Evolutionary conservation across 202 grass and related monocot species (phyloP), one percentile per base, ranked within the genome.

Genomic region (Dendrocalamus latiflorus): DNA sequence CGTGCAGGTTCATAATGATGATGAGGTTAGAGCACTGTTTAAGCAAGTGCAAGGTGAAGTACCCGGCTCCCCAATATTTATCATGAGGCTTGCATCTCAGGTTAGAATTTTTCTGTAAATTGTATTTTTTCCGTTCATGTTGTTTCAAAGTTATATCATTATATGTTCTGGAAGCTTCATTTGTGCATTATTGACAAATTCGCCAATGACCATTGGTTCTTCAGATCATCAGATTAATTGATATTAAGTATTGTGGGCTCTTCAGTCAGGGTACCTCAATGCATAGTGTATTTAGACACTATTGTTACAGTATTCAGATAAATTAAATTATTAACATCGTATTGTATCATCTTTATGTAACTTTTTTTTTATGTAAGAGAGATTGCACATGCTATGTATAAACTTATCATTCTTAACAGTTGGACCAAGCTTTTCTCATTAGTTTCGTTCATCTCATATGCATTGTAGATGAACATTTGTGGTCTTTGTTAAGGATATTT

Each of bases 31-130:
- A 88, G 76, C 89, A 54, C 57, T 94, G 72, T 94, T 94, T 79
- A 94, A 94, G 73, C 92, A 94, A 94, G 92, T 94, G 22, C 92
- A 94, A 90, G 92, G 92, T 70, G 92, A 94, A 88, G 92, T 94
- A 84, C 89, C 92, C 11, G 92, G 92, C 17, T 94, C 92, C 30
- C 92, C 92, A 83, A 92, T 94, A 86, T 94, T 94, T 77, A 90
- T 94, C 83, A 94, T 94, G 93, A 88, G 81, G 76, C 74, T 92
- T 81, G 93, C 93, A 90, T 80, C 89, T 36, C 93, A 94, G 92
- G 93, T 94, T 68, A 83, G 87, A 22, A 6, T 61, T 71, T 79
- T 38, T 61, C 70, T 53, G 63, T n/a, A 74, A 74, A 12, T 63
- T 84, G 57, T 61, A 53, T 54, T 44, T 49, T 49, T 54, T 20